Percentiles rank a stretch among this genome's conserved stretches.
These are phyloP conservation scores for Boletus pseudo-olivaceus DNA, from an alignment of 768 basidiomycete species.

Conservation along the genomic window DNA sequence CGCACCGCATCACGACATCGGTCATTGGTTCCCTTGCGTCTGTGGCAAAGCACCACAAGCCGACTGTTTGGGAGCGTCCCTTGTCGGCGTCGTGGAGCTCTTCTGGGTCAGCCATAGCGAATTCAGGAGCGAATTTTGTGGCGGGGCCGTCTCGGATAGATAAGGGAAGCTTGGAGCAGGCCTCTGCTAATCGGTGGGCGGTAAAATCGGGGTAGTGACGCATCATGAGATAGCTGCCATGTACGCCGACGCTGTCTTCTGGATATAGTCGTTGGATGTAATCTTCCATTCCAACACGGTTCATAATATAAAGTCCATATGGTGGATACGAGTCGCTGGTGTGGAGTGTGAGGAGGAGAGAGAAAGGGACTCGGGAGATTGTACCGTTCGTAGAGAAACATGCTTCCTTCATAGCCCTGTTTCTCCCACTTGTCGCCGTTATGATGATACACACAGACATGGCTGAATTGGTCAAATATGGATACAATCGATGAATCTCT, in stretches of 20 bases:
- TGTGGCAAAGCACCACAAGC: conserved; percentile 72
- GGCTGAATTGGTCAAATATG: conserved; percentile 85
- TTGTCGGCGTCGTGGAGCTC: conserved; percentile 46
- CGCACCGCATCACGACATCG: conserved; percentile 66
- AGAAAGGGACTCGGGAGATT: neutral
- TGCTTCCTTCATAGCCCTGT: conserved; percentile 81
- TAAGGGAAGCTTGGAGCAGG: conserved; percentile 25
- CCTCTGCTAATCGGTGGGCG: conserved; percentile 39
- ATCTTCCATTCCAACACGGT: conserved; percentile 76
- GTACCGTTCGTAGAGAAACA: conserved; percentile 85
- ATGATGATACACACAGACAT: conserved; percentile 79
- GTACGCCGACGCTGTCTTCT: conserved; percentile 64
- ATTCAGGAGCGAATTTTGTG: conserved; percentile 50
- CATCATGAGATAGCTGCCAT: conserved; percentile 68
- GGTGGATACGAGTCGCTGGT: conserved; percentile 70
- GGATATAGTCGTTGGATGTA: conserved; percentile 72
- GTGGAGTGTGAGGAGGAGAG: conserved; percentile 1
- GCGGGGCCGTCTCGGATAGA: conserved; percentile 29
- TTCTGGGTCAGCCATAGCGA: conserved; percentile 42
- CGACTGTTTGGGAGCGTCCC: conserved; percentile 56
- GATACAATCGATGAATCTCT: conserved; percentile 76
- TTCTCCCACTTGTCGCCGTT: conserved; percentile 78
- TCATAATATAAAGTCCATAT: conserved; percentile 83
- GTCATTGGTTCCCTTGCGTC: conserved; percentile 69
- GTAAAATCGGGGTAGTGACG: conserved; percentile 73